Evolutionary conservation across 495 filamentous ascomycete species (phyloP), one percentile per base, ranked within the genome.

Genomic region (Penicillium cataractarum): DNA sequence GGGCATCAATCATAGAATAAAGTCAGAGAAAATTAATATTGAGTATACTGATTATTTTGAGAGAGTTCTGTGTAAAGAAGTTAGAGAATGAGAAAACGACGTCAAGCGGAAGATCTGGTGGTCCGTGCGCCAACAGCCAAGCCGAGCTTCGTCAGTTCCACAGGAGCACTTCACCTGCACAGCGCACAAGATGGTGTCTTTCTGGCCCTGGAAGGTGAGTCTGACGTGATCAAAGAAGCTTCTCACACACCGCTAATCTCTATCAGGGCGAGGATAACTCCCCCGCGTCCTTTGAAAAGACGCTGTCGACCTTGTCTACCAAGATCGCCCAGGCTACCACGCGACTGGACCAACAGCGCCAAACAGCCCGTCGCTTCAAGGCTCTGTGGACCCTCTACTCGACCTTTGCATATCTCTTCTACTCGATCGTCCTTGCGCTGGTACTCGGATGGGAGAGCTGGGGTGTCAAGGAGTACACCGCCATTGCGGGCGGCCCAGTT

Each of bases 221-320:
- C 33, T 42, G 21, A 13, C 32, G 12, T 32, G 12, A 21, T 35
- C 7, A 6, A 24, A 46, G 21, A 22, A 26, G 35, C 26, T 39
- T 48, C 27, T 59, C 3, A 54, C 22, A 8, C 31, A 15, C 53
- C 57, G 59, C 55, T 37, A 32, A 57, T 54, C 46, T 32, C 22
- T 58, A n/a, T 17, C 67, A 96, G 92, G 86, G 89, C 76, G 85
- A 92, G 61, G 87, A 91, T 68, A 89, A 85, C 73, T 97, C 93
- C 65, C 90, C 94, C 2, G 94, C 93, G 40, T 90, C 87, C 6
- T 99, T 98, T 68, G 95, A 99, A 75, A 96, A 92, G 78, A 85
- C 89, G 0, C 88, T 99, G 44, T 89, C 90, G 17, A 83, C 86
- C 12, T 84, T 99, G 44, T 87, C 93, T 15, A 80, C 79, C 29